Evolutionary conservation across 768 basidiomycete genomes (phyloP), one percentile per base, ranked within the genome.

Genomic region (Cantharellus cinnabarinus): DNA sequence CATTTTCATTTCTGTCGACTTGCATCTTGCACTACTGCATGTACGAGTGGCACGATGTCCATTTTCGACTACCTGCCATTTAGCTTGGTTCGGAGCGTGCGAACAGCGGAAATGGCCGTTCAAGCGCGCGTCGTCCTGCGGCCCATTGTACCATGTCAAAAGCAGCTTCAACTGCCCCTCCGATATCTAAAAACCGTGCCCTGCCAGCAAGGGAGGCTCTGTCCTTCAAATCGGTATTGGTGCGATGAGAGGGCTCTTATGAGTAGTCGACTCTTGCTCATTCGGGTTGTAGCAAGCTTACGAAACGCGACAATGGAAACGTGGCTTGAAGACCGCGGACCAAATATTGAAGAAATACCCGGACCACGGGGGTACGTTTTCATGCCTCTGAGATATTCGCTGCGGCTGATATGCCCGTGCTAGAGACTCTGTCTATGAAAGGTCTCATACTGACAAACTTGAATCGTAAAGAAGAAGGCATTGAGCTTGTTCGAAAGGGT

Each of bases 391-490:
- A 56, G 40, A 40, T 52, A 20, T 40, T 42, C 38, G 7, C 14
- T 54, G 10, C 39, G 14, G 14, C 39, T 41, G 38, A 15, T 5
- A 57, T 39, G 34, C 38, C 5, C 60, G 37, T 42, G 41, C 2
- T 66, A 98, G 94, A 98, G 72, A 93, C 94, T 37, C 70, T 93
- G 68, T 90, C 88, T 68, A 91, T 99, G 88, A 95, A 94, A 68
- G 94, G 94, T 1, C 80, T 98, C 55, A 75, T 95, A 58, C 72
- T 83, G 65, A 82, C 81, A 39, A 85, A 85, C 67, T 80, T 82
- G 79, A 88, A 81, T 56, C 76, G 76, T 67, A 81, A 81, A 62
- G 88, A 84, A 38, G 80, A 90, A 63, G 90, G 90, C 39, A 74
- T 85, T 60, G 82, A 85, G 42, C 77, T 89, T 51, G 83, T 89